Percentiles rank a stretch among this genome's conserved stretches.
Conservation (phyloP, 768 basidiomycete species). For the Boletellus sp. region DNA sequence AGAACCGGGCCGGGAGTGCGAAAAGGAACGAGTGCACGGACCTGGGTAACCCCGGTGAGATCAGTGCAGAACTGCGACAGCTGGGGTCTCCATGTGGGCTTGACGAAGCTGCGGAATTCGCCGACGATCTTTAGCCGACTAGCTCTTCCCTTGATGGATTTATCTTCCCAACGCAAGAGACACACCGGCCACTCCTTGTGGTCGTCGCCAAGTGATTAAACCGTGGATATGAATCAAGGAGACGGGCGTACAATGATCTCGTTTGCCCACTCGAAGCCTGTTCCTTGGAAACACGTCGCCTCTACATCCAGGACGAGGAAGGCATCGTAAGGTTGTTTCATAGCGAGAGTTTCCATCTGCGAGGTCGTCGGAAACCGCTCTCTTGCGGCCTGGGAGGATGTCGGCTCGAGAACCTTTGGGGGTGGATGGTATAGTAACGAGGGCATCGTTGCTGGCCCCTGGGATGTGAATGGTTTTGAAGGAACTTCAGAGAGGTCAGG, state of each 20-base stretch:
- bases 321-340: conserved; percentile 59
- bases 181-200: conserved; percentile 90
- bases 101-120: conserved; percentile 86
- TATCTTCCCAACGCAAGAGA: conserved; percentile 78
- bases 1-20: conserved; percentile 2
- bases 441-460: conserved; percentile 12
- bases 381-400: conserved; percentile 1
- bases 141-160: conserved; percentile 44
- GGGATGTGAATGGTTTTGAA: neutral
- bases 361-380: neutral
- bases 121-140: conserved; percentile 64
- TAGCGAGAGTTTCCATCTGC: conserved; percentile 14
- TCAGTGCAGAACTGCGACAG: conserved; percentile 81
- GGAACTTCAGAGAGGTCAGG: neutral
- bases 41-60: conserved; percentile 92
- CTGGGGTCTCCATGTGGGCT: conserved; percentile 79
- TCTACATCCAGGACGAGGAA: conserved; percentile 91
- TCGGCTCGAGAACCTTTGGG: conserved; percentile 4
- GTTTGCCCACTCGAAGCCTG: conserved; percentile 79
- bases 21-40: conserved; percentile 38
- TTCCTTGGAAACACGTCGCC: conserved; percentile 70
- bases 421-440: conserved; percentile 13
- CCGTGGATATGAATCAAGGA: conserved; percentile 3
- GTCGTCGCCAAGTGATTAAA: conserved; percentile 5
- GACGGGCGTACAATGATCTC: conserved; percentile 81